Evolutionary conservation across 108 stramenopile species (phyloP).

Genomic region (Skeletonema costatum): DNA sequence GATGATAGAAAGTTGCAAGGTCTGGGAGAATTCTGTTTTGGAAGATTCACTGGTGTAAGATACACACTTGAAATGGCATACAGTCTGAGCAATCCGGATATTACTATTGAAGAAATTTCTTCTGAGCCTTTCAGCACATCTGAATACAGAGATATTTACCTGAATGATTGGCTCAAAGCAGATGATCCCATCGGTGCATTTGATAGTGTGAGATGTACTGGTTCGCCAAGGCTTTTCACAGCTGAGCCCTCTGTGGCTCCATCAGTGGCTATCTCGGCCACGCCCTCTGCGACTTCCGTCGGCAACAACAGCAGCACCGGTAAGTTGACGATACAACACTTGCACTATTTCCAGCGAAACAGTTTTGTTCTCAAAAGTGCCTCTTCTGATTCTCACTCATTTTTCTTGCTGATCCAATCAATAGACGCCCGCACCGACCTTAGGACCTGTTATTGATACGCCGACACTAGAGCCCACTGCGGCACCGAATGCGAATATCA

Average conservation of each 20-base stretch:
- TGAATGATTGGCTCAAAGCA: not conserved
- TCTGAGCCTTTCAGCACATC: slow-evolving; percentile 6
- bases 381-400: not conserved
- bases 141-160: slow-evolving; percentile 3
- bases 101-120: not conserved
- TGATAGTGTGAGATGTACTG: not conserved
- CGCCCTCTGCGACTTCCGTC: too few species aligned
- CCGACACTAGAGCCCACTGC: not conserved
- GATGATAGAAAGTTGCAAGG: not conserved
- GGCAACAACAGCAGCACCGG: not conserved
- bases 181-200: not conserved
- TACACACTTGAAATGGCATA: not conserved
- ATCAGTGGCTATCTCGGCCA: not conserved
- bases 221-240: not conserved
- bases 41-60: not conserved
- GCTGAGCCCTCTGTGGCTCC: not conserved
- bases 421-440: not conserved
- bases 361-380: not conserved
- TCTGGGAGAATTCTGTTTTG: not conserved
- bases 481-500: not conserved
- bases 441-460: not conserved
- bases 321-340: not conserved
- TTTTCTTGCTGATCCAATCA: not conserved
- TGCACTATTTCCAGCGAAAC: too few species aligned
- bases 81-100: not conserved